A percentile compares a stretch with the other conserved stretches of the same genome.
Conservation (phyloP, 257 asterid species). For the Solanum commersonii region DNA sequence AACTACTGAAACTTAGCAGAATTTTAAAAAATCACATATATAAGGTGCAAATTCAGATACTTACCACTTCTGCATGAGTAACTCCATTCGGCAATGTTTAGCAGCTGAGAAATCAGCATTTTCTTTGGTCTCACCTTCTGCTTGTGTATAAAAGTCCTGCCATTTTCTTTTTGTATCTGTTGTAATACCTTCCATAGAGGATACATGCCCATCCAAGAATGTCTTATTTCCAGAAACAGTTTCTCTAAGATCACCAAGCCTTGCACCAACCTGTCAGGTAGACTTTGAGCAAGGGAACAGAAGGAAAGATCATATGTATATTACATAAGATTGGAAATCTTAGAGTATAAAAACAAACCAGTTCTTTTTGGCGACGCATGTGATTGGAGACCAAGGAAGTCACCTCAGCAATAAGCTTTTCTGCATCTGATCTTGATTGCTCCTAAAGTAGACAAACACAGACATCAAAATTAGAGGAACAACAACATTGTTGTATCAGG, state of each 20-base stretch:
- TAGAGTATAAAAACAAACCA: conserved; percentile 31
- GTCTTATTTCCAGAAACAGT: conserved; percentile 45
- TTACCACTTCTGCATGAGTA: conserved; percentile 61
- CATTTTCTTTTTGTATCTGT: conserved; percentile 79
- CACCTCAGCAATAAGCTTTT: conserved; percentile 74
- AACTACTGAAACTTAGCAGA: background rate
- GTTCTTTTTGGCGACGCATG: conserved; percentile 68
- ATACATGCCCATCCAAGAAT: conserved; percentile 64
- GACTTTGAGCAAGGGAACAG: background rate
- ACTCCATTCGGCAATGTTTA: conserved; percentile 82
- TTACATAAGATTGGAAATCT: background rate
- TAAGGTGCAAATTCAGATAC: background rate
- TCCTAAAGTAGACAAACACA: conserved; percentile 31
- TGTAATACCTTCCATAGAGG: conserved; percentile 54
- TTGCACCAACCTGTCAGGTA: conserved; percentile 51
- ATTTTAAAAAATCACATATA: background rate
- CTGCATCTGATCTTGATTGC: conserved; percentile 55
- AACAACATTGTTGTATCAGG: background rate
- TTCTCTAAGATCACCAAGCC: conserved; percentile 51
- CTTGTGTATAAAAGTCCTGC: conserved; percentile 55
- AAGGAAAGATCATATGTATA: background rate
- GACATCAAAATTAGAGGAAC: conserved; percentile 9
- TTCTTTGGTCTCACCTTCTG: conserved; percentile 49
- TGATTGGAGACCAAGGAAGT: conserved; percentile 54
- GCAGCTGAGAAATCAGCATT: conserved; percentile 70